A percentile compares a stretch with the other conserved stretches of the same genome.
Conservation (phyloP, 75 land plant genomes). For the Picea sitchensis region DNA sequence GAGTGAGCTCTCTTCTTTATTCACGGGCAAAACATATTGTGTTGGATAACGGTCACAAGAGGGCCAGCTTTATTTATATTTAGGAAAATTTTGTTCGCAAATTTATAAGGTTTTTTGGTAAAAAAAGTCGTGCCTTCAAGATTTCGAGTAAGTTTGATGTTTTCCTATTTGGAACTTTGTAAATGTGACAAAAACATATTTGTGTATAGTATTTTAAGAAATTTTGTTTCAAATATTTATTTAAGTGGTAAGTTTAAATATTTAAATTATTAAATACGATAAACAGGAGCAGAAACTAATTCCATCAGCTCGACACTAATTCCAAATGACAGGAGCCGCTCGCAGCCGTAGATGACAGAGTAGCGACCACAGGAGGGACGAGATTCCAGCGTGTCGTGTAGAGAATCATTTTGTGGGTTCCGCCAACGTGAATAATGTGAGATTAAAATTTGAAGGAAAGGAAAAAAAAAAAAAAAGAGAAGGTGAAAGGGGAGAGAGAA, state of each 20-base stretch:
- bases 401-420: neutral
- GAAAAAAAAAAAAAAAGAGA: neutral
- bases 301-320: neutral
- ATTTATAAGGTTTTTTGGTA: no score
- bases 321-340: no score
- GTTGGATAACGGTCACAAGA: neutral
- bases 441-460: neutral
- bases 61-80: no score
- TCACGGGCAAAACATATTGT: neutral
- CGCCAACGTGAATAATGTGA: neutral
- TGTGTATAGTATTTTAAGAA: no score
- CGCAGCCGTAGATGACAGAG: neutral
- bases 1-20: no score
- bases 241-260: neutral
- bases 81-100: no score
- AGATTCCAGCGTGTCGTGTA: slow-evolving; percentile 4
- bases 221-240: no score
- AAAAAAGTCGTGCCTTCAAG: no score
- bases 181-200: neutral
- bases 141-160: no score
- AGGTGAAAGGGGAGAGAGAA: neutral
- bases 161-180: no score
- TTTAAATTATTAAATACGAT: neutral
- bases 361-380: neutral
- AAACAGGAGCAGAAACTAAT: no score